These are phyloP conservation scores for Ensete ventricosum DNA, from an alignment of 176 grass and related monocot genomes.

Conservation along the genomic window DNA sequence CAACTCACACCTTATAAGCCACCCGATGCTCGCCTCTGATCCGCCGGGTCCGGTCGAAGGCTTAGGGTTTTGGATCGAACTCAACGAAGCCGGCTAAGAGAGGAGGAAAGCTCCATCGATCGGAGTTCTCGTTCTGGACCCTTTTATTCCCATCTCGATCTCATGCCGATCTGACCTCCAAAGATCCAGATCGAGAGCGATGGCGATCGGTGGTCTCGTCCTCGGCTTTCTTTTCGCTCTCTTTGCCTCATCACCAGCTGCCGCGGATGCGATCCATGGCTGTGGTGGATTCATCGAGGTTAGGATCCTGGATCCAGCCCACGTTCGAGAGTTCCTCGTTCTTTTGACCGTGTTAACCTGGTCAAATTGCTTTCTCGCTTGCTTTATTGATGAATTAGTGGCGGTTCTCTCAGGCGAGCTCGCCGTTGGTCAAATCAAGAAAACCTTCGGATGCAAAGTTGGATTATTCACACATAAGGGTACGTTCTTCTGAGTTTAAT, in stretches of 20 bases:
- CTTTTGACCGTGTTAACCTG: neutral
- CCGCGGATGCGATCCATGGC: constrained; percentile 80
- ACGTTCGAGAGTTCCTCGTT: neutral
- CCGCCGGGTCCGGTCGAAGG: neutral
- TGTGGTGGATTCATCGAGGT: constrained; percentile 95
- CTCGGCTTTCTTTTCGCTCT: constrained; percentile 12
- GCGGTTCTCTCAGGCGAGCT: constrained; percentile 49
- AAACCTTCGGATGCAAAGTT: constrained; percentile 69
- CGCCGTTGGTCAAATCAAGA: constrained; percentile 55
- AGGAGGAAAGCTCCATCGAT: neutral
- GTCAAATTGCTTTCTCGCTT: constrained; percentile 5
- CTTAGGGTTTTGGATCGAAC: neutral
- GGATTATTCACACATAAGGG: constrained; percentile 90
- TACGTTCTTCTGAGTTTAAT: constrained; percentile 13
- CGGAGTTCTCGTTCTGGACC: constrained; percentile 7
- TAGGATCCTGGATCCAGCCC: neutral
- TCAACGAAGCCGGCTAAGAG: neutral
- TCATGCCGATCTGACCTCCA: constrained; percentile 4
- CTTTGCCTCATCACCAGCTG: constrained; percentile 1
- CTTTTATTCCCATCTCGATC: neutral
- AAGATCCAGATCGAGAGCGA: constrained; percentile 21
- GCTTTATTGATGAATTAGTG: constrained; percentile 11
- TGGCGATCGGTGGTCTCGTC: constrained; percentile 24
- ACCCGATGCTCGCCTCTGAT: neutral
- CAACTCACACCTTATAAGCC: too few species aligned